Percentiles rank a stretch among this genome's conserved stretches.
These are phyloP conservation scores for Camellia japonica DNA, from an alignment of 148 eudicot species.

Conservation along the genomic window DNA sequence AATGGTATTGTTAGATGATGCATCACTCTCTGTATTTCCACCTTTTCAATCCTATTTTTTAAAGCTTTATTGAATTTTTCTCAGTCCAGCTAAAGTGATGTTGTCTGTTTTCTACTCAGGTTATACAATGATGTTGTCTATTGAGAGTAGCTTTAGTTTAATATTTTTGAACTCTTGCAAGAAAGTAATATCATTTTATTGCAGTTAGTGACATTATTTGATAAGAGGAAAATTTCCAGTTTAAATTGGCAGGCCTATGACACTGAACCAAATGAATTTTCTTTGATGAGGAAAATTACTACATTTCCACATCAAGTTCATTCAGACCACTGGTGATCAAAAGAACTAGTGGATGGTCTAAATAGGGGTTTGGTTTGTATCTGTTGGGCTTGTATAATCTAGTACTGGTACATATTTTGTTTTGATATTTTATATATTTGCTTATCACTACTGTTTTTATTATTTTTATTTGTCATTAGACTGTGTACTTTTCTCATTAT, in stretches of 20 bases:
- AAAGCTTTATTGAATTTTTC: background rate
- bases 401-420: background rate
- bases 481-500: background rate
- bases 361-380: background rate
- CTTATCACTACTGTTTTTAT: background rate
- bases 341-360: background rate
- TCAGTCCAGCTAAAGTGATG: background rate
- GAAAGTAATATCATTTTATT: background rate
- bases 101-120: background rate
- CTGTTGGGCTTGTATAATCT: background rate
- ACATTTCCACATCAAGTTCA: background rate
- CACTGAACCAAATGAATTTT: background rate
- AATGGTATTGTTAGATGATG: slow-evolving; percentile 45
- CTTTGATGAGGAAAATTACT: background rate
- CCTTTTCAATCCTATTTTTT: background rate
- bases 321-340: slow-evolving; percentile 1
- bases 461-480: background rate
- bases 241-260: background rate
- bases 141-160: background rate
- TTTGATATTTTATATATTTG: background rate
- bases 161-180: background rate
- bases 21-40: background rate
- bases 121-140: background rate
- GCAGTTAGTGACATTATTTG: background rate
- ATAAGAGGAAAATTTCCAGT: too few species aligned